Base-by-base conservation (phyloP, 1,284 basidiomycete genomes). In the Cryptococcus deneoformans region DNA sequence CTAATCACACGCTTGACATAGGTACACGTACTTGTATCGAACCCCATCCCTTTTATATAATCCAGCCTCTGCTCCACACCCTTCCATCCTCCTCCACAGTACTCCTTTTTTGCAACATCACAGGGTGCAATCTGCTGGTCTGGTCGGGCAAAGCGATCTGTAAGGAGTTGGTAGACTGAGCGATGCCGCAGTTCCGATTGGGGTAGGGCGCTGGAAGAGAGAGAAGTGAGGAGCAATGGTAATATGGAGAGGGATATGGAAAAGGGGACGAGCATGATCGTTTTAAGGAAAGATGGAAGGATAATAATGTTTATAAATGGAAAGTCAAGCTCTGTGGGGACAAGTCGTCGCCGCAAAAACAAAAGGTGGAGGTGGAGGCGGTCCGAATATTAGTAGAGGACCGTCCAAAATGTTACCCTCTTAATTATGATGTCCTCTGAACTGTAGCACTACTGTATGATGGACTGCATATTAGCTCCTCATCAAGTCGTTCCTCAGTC, bases 1-100 rank as follows among this genome's bases (percentile, higher is more conserved):
- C 20, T 1, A 20, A 20, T 20, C 20, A 20, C 20, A 20, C 20
- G 20, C 20, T 20, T 20, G 20, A 20, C 20, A 20, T 20, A 20
- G 9, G 34, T 53, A 53, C 14, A 40, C 70, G 71, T 46, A 75
- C 72, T 62, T 11, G 76, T 77, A 62, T 77, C 74, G 58, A 77
- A 78, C 5, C 77, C 77, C 77, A 78, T 78, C 24, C 69, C 72
- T 54, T 77, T 72, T 20, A 78, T 77, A 60, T 78, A 77, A 11
- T 61, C 73, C 11, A 78, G 60, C 48, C 67, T 68, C 46, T 56
- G 47, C 64, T 75, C 73, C 29, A 77, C 69, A 2, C 75, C 77
- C 52, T 70, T 73, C 77, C 77, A 78, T 2, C 61, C 67, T 6
- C 77, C 77, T 7, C 77, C 77, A 57, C 77, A 78, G 56, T 78